Percentiles rank a stretch among this genome's conserved stretches.
Conservation (phyloP, 805 yeast genomes). For the Priceomyces carsonii region DNA sequence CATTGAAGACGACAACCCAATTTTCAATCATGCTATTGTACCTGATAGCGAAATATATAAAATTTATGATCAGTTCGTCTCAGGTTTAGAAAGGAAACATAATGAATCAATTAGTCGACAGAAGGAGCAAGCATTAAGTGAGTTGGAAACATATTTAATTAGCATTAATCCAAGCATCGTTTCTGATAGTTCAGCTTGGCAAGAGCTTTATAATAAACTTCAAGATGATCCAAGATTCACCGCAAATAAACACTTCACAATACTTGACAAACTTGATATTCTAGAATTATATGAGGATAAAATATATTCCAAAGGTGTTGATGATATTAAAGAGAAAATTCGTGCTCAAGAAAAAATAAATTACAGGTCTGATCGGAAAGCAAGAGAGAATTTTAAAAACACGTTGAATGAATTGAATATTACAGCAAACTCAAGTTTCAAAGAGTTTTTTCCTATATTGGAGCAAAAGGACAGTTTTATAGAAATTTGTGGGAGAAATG, state of each 20-base stretch:
- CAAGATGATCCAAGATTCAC: conserved; percentile 51
- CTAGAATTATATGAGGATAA: conserved; percentile 49
- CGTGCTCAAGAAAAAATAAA: conserved; percentile 34
- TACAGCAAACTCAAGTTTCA: conserved; percentile 59
- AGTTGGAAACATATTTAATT: conserved; percentile 52
- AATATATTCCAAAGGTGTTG: conserved; percentile 28
- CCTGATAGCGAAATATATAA: conserved; percentile 57
- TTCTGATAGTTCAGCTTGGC: conserved; percentile 37
- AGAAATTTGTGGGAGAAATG: conserved; percentile 68
- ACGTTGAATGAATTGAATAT: conserved; percentile 44
- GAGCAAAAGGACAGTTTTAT: conserved; percentile 59
- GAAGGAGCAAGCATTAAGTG: conserved; percentile 51
- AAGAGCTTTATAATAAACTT: conserved; percentile 32
- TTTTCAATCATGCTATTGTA: conserved; percentile 59
- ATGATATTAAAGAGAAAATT: conserved; percentile 21
- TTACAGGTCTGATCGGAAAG: conserved; percentile 60
- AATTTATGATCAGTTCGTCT: conserved; percentile 54
- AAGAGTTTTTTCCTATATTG: conserved; percentile 50
- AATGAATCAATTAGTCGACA: conserved; percentile 19
- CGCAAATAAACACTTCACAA: conserved; percentile 56
- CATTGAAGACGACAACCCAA: conserved; percentile 63
- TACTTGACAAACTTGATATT: conserved; percentile 60
- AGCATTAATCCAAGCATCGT: conserved; percentile 31
- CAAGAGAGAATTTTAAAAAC: conserved; percentile 58
- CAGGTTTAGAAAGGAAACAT: conserved; percentile 34